Evolutionary conservation across 164 flowering plant species (phyloP), one percentile per base, ranked within the genome.

Genomic region (Houttuynia cordata): DNA sequence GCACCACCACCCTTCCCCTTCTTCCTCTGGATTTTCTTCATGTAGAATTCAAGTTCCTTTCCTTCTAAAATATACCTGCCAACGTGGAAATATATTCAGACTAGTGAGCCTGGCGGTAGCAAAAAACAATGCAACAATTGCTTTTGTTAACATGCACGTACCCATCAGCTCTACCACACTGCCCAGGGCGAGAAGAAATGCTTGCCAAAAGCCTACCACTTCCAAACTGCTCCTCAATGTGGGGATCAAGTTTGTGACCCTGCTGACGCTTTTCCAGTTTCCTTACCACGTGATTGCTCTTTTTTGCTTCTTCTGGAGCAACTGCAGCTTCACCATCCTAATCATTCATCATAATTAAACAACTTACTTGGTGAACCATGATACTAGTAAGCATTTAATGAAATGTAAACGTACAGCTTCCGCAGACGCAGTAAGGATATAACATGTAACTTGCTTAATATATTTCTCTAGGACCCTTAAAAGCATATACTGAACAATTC

Each of bases 21-120:
- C 82, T 80, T 78, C 68, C 67, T 77, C 77, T 80, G 82, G 60
- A 81, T 34, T 73, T 81, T 81, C 78, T 78, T 81, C 79, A 68
- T 69, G 76, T 81, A 81, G 76, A 79, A 81, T 59, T 81, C 86
- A 37, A 81, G 72, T 74, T 81, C 86, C 69, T 71, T 81, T 24
- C 86, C 83, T 52, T 79, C 83, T 69, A 77, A 60, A 61, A 74
- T 70, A 41, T 76, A 76, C 37, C 77, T 73, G 71, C 34, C 17
- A 55, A 1, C 34, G 24, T 18, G n/a, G 41, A 0, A 3, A 47
- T 22, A 30, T 24, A 21, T 52, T 12, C 23, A 47, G 23, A 19
- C 18, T n/a, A 41, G 12, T 34, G 39, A 39, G 14, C 8, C 22
- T 1, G 40, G 47, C 14, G 30, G 34, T 9, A 22, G 25, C 25